A percentile compares a stretch with the other conserved stretches of the same genome.
Evolutionary conservation across 1,284 basidiomycete genomes (phyloP).

Genomic region (Ceratobasidium sp.): DNA sequence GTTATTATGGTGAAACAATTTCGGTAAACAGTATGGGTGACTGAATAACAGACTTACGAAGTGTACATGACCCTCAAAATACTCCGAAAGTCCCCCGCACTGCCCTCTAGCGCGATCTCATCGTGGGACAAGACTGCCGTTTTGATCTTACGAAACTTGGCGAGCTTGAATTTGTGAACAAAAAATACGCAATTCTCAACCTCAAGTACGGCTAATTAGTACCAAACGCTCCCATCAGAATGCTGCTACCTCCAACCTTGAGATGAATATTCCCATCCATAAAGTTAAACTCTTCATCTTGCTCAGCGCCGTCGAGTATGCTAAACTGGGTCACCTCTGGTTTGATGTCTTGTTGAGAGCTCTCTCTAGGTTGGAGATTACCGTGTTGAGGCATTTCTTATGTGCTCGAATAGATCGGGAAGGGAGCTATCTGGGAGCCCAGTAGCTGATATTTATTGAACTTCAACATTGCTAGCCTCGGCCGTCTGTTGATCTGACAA

Average conservation of each 20-base stretch:
- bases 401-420: no score
- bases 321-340: neutral
- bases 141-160: neutral
- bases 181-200: neutral
- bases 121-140: neutral
- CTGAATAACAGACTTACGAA: no score
- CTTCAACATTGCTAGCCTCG: no score
- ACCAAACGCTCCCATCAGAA: no score
- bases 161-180: neutral
- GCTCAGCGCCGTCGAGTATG: neutral
- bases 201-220: neutral
- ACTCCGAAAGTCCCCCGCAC: neutral
- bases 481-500: no score
- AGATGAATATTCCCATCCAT: constrained; percentile 13
- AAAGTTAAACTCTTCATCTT: constrained; percentile 14
- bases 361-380: no score
- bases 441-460: no score
- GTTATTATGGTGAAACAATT: no score
- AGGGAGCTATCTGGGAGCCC: no score
- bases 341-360: no score
- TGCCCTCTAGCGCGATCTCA: neutral
- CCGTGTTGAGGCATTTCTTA: no score
- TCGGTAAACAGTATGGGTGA: no score
- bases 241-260: neutral
- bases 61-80: neutral